Evolutionary conservation across 192 early-diverging fungal genomes (phyloP), one percentile per base, ranked within the genome.

Genomic region (Polychytrium aggregatum): DNA sequence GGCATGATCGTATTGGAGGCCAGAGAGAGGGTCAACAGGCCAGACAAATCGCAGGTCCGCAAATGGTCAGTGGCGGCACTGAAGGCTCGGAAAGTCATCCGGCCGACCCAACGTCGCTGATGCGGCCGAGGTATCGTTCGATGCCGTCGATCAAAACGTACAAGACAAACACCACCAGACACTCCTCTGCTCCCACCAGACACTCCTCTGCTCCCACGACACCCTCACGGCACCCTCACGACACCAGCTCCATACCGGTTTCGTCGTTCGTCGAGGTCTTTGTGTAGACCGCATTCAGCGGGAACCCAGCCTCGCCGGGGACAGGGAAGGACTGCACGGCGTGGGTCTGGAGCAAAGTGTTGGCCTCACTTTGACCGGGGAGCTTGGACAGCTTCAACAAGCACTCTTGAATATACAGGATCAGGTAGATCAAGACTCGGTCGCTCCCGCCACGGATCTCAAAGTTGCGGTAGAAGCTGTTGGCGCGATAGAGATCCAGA

Each of bases 381-480:
- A 68, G 69, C 53, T 63, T 75, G n/a, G 66, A 37, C 10, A 94
- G 65, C 38, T 71, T 71, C 2, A 40, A 33, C 37, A 74, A 48
- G 48, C 65, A 68, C 51, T 74, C 64, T 52, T 89, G 87, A 46
- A 95, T 91, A 55, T 84, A 93, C 24, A 98, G 72, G 33, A 89
- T 86, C 7, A 91, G 56, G 69, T 99, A 99, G 54, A 99, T 93
- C 21, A 99, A 71, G 26, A 95, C 79, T 35, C 92, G 79, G 72
- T 99, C 96, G 43, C 75, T 86, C 38, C 63, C 60, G 29, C 93
- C 96, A 59, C 96, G 90, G 63, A 99, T 90, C 58, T 99, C 93
- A 81, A 99, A 99, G 78, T 99, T 99, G 48, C 90, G 81, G 79
- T 97, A 99, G 41, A 97, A 74, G 59, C 86, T 85, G 67, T 99